These are phyloP conservation scores for Backusella sp. DNA, from an alignment of 192 early-diverging fungal genomes.

Conservation along the genomic window DNA sequence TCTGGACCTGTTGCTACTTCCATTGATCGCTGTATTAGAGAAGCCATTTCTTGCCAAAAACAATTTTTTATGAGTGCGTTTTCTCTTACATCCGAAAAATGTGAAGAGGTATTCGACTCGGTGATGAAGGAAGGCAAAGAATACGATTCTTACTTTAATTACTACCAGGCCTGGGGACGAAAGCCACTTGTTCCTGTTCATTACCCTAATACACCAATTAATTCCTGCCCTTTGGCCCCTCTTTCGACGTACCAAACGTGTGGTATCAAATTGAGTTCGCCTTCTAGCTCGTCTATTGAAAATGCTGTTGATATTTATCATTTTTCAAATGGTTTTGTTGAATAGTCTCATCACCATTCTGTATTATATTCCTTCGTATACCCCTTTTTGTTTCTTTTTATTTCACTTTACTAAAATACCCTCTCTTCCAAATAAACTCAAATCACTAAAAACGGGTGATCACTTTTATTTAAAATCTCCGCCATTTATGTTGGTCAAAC, in stretches of 20 bases:
- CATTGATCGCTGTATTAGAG: neutral
- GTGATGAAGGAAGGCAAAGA: neutral
- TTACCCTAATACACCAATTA: neutral
- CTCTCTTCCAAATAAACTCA: neutral
- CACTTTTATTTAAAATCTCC: neutral
- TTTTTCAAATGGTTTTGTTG: neutral
- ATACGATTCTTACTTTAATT: conserved; percentile 12
- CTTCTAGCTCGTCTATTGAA: neutral
- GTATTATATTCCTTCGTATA: neutral
- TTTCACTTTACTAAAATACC: neutral
- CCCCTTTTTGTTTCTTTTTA: neutral
- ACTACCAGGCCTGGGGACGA: conserved; percentile 7
- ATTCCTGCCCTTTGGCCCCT: neutral
- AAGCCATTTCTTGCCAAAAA: neutral
- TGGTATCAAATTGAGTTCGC: neutral
- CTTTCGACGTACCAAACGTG: neutral
- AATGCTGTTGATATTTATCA: conserved; percentile 15
- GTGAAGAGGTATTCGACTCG: neutral
- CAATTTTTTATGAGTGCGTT: conserved; percentile 1
- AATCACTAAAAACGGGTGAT: neutral
- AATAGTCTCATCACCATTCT: neutral
- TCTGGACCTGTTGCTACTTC: neutral
- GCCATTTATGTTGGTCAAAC: neutral
- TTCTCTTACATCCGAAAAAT: neutral
- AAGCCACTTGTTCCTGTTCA: neutral